Conservation (phyloP, 129 eudicot species). For the Pseudognaphalium luteoalbum region DNA sequence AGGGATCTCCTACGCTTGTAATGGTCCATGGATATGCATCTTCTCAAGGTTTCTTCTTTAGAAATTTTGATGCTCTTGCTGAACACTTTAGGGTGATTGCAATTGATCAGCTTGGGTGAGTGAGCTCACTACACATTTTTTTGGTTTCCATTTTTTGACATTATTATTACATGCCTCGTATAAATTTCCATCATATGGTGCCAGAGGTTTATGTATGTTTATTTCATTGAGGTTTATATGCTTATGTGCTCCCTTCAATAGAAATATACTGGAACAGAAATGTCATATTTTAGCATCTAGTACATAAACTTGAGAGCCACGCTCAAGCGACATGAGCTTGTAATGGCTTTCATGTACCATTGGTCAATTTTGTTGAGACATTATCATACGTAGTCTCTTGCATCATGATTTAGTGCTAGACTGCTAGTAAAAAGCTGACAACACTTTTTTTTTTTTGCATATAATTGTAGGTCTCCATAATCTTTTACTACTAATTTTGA, state of each 20-base stretch:
- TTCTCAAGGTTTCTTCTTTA: constrained; percentile 96
- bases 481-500: constrained; percentile 13
- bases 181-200: neutral
- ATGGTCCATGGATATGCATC: constrained; percentile 98
- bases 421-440: constrained; percentile 3
- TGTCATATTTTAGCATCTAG: neutral
- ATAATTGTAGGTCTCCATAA: constrained; percentile 3
- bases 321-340: neutral
- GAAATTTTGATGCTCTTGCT: constrained; percentile 92
- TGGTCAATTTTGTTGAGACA: neutral
- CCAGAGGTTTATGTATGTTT: neutral
- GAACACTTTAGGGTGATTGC: constrained; percentile 80
- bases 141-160: neutral
- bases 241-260: neutral
- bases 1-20: constrained; percentile 80
- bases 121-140: constrained; percentile 28
- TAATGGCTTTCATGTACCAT: constrained; percentile 7
- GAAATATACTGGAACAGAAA: neutral
- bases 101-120: constrained; percentile 95
- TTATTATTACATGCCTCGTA: neutral
- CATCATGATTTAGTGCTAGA: constrained; percentile 7
- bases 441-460: neutral
- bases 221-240: neutral
- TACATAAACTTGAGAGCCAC: constrained; percentile 4
- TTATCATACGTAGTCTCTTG: constrained; percentile 6